Conservation (phyloP, 106 monocot genomes). For the Platanthera guangdongensis region DNA sequence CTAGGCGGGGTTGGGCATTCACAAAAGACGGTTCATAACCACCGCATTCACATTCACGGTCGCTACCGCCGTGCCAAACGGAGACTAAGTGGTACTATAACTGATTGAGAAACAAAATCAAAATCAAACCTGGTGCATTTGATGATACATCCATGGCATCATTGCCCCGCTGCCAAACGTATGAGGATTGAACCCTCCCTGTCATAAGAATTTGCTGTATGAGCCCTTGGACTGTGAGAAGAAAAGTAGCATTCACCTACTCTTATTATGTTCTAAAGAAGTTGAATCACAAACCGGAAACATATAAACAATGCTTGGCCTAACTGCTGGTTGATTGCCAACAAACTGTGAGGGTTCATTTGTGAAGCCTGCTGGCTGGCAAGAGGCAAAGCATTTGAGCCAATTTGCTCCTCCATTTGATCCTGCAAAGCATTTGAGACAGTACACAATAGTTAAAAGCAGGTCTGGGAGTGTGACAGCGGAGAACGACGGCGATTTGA, state of each 20-base stretch:
- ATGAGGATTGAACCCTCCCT: conserved; percentile 51
- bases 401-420: conserved; percentile 22
- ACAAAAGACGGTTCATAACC: no score
- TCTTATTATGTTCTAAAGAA: background rate
- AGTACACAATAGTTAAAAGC: conserved; percentile 4
- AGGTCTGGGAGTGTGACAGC: no score
- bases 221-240: background rate
- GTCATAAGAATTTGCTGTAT: background rate
- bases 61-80: no score
- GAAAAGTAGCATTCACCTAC: background rate
- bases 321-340: conserved; percentile 27
- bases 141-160: conserved; percentile 51
- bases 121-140: conserved; percentile 39
- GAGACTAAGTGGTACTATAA: background rate
- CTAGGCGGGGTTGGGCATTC: no score
- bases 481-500: no score
- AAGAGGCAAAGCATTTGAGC: conserved; percentile 13
- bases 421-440: background rate
- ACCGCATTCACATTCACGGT: no score
- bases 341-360: conserved; percentile 22
- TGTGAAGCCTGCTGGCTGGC: conserved; percentile 20
- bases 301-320: conserved; percentile 51
- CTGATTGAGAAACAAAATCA: background rate
- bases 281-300: conserved; percentile 33
- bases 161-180: conserved; percentile 39